phyloP scores from a whole-genome alignment of 2,329 filamentous ascomycete genomes.

The Bipolaris zeicola region DNA sequence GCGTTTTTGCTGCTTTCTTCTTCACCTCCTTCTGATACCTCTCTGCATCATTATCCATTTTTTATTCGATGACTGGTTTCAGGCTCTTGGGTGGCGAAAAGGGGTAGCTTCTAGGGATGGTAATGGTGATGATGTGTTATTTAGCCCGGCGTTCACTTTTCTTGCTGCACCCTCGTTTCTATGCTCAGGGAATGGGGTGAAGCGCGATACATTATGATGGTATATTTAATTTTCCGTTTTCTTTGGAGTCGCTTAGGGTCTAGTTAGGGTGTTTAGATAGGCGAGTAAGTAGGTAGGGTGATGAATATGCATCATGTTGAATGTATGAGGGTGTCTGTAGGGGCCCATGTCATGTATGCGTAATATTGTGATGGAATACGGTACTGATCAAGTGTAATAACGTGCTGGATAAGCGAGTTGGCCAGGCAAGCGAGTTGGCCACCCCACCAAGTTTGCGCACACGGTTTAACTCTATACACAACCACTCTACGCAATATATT shows the following conservation, averaged over 20 bases:
- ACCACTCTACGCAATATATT: too few relatives aligned
- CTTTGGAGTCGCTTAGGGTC: neutral
- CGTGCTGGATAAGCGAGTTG: too few relatives aligned
- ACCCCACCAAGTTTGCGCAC: too few relatives aligned
- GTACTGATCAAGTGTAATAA: neutral
- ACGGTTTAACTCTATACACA: too few relatives aligned
- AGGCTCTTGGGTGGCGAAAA: neutral
- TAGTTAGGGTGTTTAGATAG: neutral
- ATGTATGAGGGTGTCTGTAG: neutral
- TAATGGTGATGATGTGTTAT: neutral
- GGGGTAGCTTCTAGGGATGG: neutral
- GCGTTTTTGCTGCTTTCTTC: neutral
- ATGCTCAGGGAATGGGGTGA: neutral
- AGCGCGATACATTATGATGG: neutral
- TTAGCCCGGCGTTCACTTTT: neutral
- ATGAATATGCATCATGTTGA: neutral
- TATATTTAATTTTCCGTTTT: neutral
- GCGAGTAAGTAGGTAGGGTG: neutral
- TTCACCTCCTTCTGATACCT: constrained; percentile 18
- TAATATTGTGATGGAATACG: neutral
- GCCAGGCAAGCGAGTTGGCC: too few relatives aligned
- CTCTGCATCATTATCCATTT: constrained; percentile 11
- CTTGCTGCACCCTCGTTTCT: neutral
- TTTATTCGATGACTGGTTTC: neutral
- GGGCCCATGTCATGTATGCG: neutral